Evolutionary conservation across 768 basidiomycete genomes (phyloP), one percentile per base, ranked within the genome.

Genomic region (Boletus subcaerulescens): DNA sequence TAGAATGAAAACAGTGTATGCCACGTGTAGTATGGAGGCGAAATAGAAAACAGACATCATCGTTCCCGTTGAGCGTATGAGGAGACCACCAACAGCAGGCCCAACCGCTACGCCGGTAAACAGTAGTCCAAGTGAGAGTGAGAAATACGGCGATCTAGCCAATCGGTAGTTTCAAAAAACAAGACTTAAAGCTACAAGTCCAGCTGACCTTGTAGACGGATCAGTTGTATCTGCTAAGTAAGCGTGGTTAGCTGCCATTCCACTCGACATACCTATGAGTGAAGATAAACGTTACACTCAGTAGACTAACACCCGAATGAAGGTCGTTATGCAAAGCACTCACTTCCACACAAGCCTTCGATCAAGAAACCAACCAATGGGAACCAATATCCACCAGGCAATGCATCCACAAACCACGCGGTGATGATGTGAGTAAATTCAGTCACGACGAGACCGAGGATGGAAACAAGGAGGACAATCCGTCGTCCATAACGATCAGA

Each of bases 321-420:
- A 26, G 14, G 17, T 11, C 26, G 18, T 29, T 26, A 17, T 17
- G 36, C 13, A 36, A 57, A 62, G 13, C 7, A 69, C 78, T 63
- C 57, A 84, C 93, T 87, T 50, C 93, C 93, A 14, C 89, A 69
- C 17, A 77, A 56, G 12, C 93, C 92, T 57, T 91, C 87, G 2
- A 89, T 56, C 7, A 83, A 54, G 11, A 86, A 81, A 2, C 86
- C 85, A 18, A 87, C 53, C 13, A 92, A 56, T 24, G 92, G 73
- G 65, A 91, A 86, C 80, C 89, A 87, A 68, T 93, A 94, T 7
- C 89, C 88, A 1, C 89, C 90, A 2, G 92, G 93, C 5, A 91
- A 73, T 7, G 70, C 61, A 49, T 81, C 73, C 36, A 82, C 80
- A 64, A 78, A 86, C 29, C 72, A 73, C 18, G 82, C 75, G 6